These are phyloP conservation scores for Aspergillus ostianus DNA, from an alignment of 495 filamentous ascomycete species.

Conservation along the genomic window DNA sequence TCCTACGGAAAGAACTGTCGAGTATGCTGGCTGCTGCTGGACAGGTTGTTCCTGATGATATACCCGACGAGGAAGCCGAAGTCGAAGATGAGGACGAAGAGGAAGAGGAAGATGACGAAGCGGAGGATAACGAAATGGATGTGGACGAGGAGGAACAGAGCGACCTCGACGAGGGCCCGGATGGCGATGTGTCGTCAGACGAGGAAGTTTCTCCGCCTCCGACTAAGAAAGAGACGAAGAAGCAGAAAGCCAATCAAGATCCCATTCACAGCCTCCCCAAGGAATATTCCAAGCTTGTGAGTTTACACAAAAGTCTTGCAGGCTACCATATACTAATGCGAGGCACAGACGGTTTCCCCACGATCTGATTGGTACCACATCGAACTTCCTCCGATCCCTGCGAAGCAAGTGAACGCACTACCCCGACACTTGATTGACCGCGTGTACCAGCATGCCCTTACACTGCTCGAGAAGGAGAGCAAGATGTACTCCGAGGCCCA, in stretches of 20 bases:
- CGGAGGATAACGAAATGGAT: conserved; percentile 42
- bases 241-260: conserved; percentile 19
- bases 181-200: conserved; percentile 26
- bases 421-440: conserved; percentile 62
- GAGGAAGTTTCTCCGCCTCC: conserved; percentile 18
- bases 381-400: conserved; percentile 56
- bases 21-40: conserved; percentile 45
- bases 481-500: conserved; percentile 55
- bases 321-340: conserved; percentile 22
- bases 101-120: conserved; percentile 28
- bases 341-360: conserved; percentile 63
- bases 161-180: conserved; percentile 27
- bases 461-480: conserved; percentile 72
- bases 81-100: conserved; percentile 37
- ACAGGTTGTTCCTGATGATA: conserved; percentile 41
- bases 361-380: conserved; percentile 83
- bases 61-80: conserved; percentile 46
- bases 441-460: conserved; percentile 70
- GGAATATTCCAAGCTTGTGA: conserved; percentile 45
- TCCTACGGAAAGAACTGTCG: conserved; percentile 42
- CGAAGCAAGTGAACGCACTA: conserved; percentile 46
- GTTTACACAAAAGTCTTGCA: conserved; percentile 7
- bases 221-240: conserved; percentile 14
- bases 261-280: conserved; percentile 31
- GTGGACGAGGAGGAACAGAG: conserved; percentile 36